Conservation (phyloP, 192 early-diverging fungal species). For the Coemansia sp. region DNA sequence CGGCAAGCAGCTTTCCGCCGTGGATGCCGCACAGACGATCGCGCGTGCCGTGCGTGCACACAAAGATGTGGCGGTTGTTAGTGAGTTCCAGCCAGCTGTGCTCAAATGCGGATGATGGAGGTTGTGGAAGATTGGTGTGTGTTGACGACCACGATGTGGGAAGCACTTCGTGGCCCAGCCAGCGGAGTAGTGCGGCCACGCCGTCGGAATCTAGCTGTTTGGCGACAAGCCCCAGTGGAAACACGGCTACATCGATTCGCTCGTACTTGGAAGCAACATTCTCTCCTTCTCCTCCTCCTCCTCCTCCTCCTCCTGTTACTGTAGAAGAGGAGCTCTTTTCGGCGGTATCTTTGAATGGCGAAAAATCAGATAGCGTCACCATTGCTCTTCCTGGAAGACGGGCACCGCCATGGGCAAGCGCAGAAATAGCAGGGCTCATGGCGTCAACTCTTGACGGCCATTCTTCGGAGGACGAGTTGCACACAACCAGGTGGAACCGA, state of each 20-base stretch:
- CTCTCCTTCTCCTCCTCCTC: background rate
- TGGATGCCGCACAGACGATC: constrained; percentile 43
- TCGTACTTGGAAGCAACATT: constrained; percentile 10
- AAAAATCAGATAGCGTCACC: constrained; percentile 52
- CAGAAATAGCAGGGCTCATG: constrained; percentile 37
- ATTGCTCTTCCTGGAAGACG: constrained; percentile 44
- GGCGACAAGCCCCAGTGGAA: constrained; percentile 40
- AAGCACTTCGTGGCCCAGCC: constrained; percentile 31
- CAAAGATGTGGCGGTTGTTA: constrained; percentile 48
- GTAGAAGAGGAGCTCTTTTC: background rate
- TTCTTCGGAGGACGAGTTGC: constrained; percentile 41
- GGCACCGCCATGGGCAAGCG: constrained; percentile 35
- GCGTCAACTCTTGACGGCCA: constrained; percentile 52
- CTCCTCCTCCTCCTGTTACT: no score
- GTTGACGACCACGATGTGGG: constrained; percentile 34
- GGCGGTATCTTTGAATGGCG: constrained; percentile 13
- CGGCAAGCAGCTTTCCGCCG: constrained; percentile 32
- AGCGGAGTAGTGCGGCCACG: constrained; percentile 24
- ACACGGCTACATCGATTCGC: constrained; percentile 44
- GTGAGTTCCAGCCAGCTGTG: constrained; percentile 47
- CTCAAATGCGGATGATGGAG: constrained; percentile 24
- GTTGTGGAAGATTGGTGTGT: constrained; percentile 12
- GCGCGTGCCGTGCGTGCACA: constrained; percentile 51
- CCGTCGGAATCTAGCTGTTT: constrained; percentile 37
- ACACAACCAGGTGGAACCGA: constrained; percentile 45